Conservation (phyloP, 1,284 basidiomycete species). For the Apiotrichum akiyoshidainum region DNA sequence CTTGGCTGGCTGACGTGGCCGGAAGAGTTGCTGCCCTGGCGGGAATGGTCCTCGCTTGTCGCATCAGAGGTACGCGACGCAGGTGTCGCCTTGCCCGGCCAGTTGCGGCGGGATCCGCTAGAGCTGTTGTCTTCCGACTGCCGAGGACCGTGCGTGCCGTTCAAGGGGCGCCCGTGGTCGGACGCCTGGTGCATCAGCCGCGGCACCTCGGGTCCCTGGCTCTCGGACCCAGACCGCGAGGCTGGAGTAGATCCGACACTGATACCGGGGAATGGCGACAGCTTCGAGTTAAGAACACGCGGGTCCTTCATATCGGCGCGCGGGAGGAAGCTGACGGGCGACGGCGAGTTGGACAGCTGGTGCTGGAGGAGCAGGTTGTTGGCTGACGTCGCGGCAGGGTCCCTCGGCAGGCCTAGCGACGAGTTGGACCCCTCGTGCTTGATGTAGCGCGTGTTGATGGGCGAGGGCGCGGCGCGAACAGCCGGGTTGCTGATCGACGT, state of each 20-base stretch:
- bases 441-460: background rate
- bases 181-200: background rate
- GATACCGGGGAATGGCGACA: conserved; percentile 85
- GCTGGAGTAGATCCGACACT: conserved; percentile 57
- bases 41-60: conserved; percentile 1
- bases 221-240: background rate
- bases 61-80: background rate
- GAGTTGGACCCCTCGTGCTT: conserved; percentile 34
- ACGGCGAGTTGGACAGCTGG: conserved; percentile 32
- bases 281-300: conserved; percentile 63
- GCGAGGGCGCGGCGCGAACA: background rate
- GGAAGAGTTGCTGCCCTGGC: conserved; percentile 8
- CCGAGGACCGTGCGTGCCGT: background rate
- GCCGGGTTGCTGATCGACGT: conserved; percentile 23
- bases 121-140: conserved; percentile 7
- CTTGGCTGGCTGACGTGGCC: conserved; percentile 1
- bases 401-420: conserved; percentile 28
- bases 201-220: conserved; percentile 19
- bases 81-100: background rate
- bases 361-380: conserved; percentile 39
- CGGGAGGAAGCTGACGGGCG: conserved; percentile 59
- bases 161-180: no score
- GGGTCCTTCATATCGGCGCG: conserved; percentile 56
- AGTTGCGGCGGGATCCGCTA: background rate
- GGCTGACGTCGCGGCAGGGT: conserved; percentile 12